Evolutionary conservation across 164 flowering plant species (phyloP).

Genomic region (Hamamelis virginiana): DNA sequence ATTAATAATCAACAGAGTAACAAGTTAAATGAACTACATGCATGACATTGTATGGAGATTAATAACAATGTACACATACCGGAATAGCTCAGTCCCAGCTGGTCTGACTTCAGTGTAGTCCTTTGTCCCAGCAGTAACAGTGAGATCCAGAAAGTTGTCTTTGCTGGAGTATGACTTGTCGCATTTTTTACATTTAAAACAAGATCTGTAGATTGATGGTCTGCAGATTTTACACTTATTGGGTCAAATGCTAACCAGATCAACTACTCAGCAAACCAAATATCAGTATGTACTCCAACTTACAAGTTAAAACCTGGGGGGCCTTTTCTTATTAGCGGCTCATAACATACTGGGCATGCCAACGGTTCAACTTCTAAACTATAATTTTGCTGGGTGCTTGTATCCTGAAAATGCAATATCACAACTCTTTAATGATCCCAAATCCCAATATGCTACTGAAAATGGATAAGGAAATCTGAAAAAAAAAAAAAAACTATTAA

Average conservation of each 20-base stretch:
- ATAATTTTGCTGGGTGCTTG: constrained; percentile 23
- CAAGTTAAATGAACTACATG: too few relatives aligned
- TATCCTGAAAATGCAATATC: too few relatives aligned
- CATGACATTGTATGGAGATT: background rate
- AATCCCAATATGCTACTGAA: too few relatives aligned
- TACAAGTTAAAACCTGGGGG: constrained; percentile 90
- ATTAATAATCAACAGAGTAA: too few relatives aligned
- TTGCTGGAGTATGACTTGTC: constrained; percentile 83
- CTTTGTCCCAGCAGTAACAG: constrained; percentile 73
- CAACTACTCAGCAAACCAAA: background rate
- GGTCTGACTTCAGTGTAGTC: constrained; percentile 67
- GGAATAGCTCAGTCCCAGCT: constrained; percentile 71
- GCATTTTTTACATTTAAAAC: constrained; percentile 78
- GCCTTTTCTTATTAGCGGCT: constrained; percentile 79
- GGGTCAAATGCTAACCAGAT: background rate
- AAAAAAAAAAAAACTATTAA: background rate
- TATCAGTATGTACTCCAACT: constrained; percentile 28
- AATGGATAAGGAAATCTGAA: too few relatives aligned
- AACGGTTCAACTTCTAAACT: constrained; percentile 45
- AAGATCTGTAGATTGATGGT: constrained; percentile 86
- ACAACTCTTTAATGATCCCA: too few relatives aligned
- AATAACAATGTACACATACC: constrained; percentile 37
- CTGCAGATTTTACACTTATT: constrained; percentile 36
- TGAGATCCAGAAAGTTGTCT: constrained; percentile 74
- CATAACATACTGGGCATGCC: constrained; percentile 86